Conservation (phyloP, 805 yeast genomes). For the Ascoidea asiatica region DNA sequence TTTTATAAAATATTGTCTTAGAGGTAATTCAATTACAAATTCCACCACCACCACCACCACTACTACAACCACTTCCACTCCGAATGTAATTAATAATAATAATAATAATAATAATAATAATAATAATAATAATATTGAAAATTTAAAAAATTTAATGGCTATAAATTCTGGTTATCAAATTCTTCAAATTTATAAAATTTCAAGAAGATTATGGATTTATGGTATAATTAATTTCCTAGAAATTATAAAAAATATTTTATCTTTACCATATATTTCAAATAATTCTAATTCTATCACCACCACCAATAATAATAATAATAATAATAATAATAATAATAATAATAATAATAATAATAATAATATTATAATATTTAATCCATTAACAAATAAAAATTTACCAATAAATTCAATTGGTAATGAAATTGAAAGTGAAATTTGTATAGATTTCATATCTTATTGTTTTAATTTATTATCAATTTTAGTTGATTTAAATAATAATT, state of each 20-base stretch:
- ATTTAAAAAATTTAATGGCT: constrained; percentile 12
- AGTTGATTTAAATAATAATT: constrained; percentile 43
- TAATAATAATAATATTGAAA: constrained; percentile 15
- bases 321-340: constrained; percentile 1
- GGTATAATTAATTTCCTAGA: constrained; percentile 59
- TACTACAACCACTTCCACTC: constrained; percentile 1
- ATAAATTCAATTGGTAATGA: constrained; percentile 58
- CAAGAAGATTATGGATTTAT: constrained; percentile 74
- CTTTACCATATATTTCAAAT: not conserved
- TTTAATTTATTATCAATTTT: constrained; percentile 15
- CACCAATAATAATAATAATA: not conserved
- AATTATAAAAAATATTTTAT: constrained; percentile 10
- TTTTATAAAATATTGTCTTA: constrained; percentile 7
- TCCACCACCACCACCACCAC: constrained; percentile 5
- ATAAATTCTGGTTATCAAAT: constrained; percentile 50
- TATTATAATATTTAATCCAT: constrained; percentile 11
- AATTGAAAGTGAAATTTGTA: constrained; percentile 15
- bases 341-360: constrained; percentile 11
- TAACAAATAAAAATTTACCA: constrained; percentile 47
- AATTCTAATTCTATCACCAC: not conserved
- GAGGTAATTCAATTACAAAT: constrained; percentile 8
- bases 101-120: constrained; percentile 10
- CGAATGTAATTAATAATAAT: constrained; percentile 1
- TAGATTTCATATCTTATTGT: constrained; percentile 9
- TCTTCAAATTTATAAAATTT: constrained; percentile 64